Evolutionary conservation across 257 asterid species (phyloP), one percentile per base, ranked within the genome.

Genomic region (Nicotiana tomentosiformis): DNA sequence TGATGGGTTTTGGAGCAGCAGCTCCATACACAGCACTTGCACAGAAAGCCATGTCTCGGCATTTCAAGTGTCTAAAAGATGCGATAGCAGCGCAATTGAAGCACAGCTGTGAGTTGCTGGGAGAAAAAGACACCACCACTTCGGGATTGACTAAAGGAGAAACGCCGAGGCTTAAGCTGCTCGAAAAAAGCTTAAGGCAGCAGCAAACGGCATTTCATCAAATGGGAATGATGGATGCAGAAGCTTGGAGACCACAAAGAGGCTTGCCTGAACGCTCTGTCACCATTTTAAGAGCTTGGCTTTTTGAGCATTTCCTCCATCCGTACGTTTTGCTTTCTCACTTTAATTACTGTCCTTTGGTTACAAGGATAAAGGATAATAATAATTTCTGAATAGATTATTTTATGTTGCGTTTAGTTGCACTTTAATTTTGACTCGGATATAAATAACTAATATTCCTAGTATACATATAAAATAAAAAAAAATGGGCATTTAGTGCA

Each of bases 181-280:
- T 96, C 37, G 99, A 96, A 18, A 98, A 92, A 83, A 93, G 91
- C 78, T 85, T 93, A 7, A 88, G 99, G 39, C 98, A 96, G 39
- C 98, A 96, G 32, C 99, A 96, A 67, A 77, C 97, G 12, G 97
- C 97, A 0, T 90, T 95, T 51, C 97, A 93, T 57, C 99, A 96
- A 77, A 96, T 96, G 97, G 99, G 99, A 4, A 91, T 91, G 93
- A 91, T 93, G 97, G 98, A 96, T 57, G 98, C 95, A 74, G 98
- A 95, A 87, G 98, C 98, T 0, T 96, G 98, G 99, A 77, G 99
- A 77, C 99, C 99, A 7, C 98, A 95, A 61, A 74, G 99, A 26
- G 99, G 99, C 1, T 61, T 96, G 86, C 99, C 99, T 12, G 98
- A 95, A 85, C 87, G 98, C 3, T 96, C 99, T 2, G 98, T 96